phyloP scores from a whole-genome alignment of 495 filamentous ascomycete genomes.

The Usnea hakonensis region DNA sequence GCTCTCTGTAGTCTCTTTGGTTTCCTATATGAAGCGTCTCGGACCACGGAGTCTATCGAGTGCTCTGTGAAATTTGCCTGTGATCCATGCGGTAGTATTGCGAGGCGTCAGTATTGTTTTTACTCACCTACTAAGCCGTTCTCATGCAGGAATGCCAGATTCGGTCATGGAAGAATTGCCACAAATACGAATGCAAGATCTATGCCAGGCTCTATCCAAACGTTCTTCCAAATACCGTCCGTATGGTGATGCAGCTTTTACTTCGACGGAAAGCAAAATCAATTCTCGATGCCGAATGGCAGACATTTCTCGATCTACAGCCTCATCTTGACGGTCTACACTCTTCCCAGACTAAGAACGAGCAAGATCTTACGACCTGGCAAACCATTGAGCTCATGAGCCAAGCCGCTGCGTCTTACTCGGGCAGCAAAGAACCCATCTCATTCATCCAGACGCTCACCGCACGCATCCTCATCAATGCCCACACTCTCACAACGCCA shows the following conservation, averaged over 20 bases:
- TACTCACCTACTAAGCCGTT: neutral
- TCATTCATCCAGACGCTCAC: constrained; percentile 52
- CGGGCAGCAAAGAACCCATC: constrained; percentile 41
- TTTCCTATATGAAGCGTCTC: neutral
- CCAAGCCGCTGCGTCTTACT: constrained; percentile 47
- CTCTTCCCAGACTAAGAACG: constrained; percentile 29
- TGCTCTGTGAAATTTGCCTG: constrained; percentile 1
- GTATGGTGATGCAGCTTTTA: constrained; percentile 48
- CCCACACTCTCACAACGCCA: constrained; percentile 52
- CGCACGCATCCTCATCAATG: constrained; percentile 44
- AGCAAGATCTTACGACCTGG: constrained; percentile 30
- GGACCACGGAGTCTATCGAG: neutral
- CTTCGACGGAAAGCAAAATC: constrained; percentile 33
- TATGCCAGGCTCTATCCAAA: constrained; percentile 41
- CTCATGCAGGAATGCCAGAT: constrained; percentile 49
- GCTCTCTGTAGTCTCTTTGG: neutral
- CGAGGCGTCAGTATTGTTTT: neutral
- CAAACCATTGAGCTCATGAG: constrained; percentile 46
- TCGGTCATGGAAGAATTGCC: constrained; percentile 50
- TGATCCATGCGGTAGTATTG: neutral
- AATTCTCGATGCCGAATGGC: constrained; percentile 33
- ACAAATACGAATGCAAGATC: constrained; percentile 54
- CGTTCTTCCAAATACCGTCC: constrained; percentile 48
- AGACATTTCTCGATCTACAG: constrained; percentile 38
- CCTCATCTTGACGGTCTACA: constrained; percentile 34